Evolutionary conservation across 768 basidiomycete species (phyloP).

Genomic region (Mycena galopus): DNA sequence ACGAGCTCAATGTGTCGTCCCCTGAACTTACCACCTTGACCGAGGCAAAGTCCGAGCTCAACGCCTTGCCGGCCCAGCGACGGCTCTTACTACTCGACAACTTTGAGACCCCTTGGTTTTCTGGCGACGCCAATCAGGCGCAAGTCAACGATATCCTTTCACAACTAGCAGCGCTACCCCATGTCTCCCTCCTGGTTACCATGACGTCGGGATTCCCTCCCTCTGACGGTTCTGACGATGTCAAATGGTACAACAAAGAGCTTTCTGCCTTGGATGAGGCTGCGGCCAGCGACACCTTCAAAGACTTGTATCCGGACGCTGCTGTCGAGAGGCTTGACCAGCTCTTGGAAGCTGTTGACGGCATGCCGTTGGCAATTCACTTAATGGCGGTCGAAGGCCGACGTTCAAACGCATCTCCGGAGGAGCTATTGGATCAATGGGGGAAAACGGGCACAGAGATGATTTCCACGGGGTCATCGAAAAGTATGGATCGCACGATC

Average conservation of each 20-base stretch:
- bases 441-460: slow-evolving; percentile 7
- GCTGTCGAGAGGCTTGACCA: slow-evolving; percentile 20
- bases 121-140: slow-evolving; percentile 36
- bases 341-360: slow-evolving; percentile 40
- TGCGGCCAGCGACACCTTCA: too few species aligned
- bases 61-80: slow-evolving; percentile 36
- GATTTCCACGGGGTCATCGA: slow-evolving; percentile 13
- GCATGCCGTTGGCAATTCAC: slow-evolving; percentile 50
- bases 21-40: too few species aligned
- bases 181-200: slow-evolving; percentile 50
- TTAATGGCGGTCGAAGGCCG: slow-evolving; percentile 46
- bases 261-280: slow-evolving; percentile 36
- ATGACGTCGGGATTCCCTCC: slow-evolving; percentile 46
- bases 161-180: too few species aligned
- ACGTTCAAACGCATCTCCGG: too few species aligned
- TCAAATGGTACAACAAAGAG: slow-evolving; percentile 40
- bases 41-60: too few species aligned
- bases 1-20: slow-evolving; percentile 39
- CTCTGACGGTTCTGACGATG: slow-evolving; percentile 40
- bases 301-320: slow-evolving; percentile 35
- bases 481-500: slow-evolving; percentile 19
- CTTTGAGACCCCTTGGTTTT: slow-evolving; percentile 55
- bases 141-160: slow-evolving; percentile 43
- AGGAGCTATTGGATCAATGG: slow-evolving; percentile 2
- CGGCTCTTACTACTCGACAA: slow-evolving; percentile 53